Conservation (phyloP, 2,329 filamentous ascomycete species). For the Fusarium graminum region DNA sequence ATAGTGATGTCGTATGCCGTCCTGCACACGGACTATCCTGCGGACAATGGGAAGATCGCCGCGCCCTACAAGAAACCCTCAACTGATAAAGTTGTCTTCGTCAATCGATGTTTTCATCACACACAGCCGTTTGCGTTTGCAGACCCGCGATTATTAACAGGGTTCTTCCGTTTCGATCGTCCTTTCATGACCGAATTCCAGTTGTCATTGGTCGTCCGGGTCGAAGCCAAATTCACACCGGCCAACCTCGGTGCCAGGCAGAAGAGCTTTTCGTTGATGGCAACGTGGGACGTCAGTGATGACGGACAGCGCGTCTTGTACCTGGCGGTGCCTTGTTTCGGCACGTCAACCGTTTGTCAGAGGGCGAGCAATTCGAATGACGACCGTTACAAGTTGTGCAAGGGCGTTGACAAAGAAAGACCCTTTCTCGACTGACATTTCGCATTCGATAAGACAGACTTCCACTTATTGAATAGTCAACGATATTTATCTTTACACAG, state of each 20-base stretch:
- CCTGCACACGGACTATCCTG: constrained; percentile 46
- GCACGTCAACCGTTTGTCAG: constrained; percentile 28
- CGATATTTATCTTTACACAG: constrained; percentile 13
- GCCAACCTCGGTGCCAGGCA: constrained; percentile 40
- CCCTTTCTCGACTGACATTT: constrained; percentile 35
- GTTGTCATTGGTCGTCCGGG: constrained; percentile 9
- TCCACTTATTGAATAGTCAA: background rate
- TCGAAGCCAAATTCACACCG: constrained; percentile 41
- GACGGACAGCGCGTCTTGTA: constrained; percentile 37
- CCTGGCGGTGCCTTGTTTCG: constrained; percentile 39
- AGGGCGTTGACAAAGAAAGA: constrained; percentile 27
- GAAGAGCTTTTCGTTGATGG: constrained; percentile 23
- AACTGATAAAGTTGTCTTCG: constrained; percentile 32
- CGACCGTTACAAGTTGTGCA: constrained; percentile 38
- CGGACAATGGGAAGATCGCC: constrained; percentile 44
- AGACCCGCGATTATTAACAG: constrained; percentile 33
- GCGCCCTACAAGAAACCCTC: constrained; percentile 33
- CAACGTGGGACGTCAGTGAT: constrained; percentile 42
- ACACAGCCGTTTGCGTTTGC: constrained; percentile 43
- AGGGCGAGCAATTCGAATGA: constrained; percentile 25
- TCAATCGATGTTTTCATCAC: constrained; percentile 39
- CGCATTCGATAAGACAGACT: background rate
- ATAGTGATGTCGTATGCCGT: constrained; percentile 48
- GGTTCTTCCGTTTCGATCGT: constrained; percentile 36
- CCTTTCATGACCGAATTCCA: constrained; percentile 18